Percentiles rank a stretch among this genome's conserved stretches.
Evolutionary conservation across 2,329 filamentous ascomycete genomes (phyloP).

Genomic region (Sporothrix luriei): DNA sequence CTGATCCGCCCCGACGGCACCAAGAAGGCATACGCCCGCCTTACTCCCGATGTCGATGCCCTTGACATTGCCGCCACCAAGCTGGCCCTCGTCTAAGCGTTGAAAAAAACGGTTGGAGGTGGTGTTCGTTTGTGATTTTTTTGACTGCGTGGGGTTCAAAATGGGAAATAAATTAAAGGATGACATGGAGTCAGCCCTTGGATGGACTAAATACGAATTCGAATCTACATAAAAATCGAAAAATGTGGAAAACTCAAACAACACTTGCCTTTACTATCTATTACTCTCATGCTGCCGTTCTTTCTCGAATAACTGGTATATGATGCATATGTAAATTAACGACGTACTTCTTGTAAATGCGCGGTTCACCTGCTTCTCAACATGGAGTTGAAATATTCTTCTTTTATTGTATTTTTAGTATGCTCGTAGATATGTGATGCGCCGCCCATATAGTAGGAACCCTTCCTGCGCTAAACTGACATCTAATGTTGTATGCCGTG

Average conservation of each 20-base stretch:
- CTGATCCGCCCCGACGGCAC: conserved; percentile 94
- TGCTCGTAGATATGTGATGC: background rate
- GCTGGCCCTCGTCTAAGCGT: conserved; percentile 87
- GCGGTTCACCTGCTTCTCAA: no score
- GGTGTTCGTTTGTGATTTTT: conserved; percentile 1
- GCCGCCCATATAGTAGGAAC: background rate
- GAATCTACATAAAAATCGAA: conserved; percentile 25
- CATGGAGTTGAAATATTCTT: background rate
- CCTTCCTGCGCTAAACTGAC: background rate
- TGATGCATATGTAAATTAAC: background rate
- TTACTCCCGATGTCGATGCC: conserved; percentile 95
- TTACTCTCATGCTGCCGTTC: conserved; percentile 3
- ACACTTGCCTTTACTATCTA: background rate
- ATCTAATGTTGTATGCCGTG: background rate
- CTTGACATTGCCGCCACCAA: conserved; percentile 99
- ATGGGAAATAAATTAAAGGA: background rate
- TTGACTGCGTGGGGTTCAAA: conserved; percentile 14
- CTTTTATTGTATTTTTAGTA: background rate
- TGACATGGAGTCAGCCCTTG: background rate
- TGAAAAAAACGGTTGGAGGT: background rate
- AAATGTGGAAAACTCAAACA: conserved; percentile 28
- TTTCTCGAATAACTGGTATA: background rate
- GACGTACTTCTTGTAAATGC: background rate
- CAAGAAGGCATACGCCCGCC: conserved; percentile 98
- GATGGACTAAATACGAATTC: conserved; percentile 6